Conservation (phyloP, 73 alveolate species). For the Stentor roeselii region DNA sequence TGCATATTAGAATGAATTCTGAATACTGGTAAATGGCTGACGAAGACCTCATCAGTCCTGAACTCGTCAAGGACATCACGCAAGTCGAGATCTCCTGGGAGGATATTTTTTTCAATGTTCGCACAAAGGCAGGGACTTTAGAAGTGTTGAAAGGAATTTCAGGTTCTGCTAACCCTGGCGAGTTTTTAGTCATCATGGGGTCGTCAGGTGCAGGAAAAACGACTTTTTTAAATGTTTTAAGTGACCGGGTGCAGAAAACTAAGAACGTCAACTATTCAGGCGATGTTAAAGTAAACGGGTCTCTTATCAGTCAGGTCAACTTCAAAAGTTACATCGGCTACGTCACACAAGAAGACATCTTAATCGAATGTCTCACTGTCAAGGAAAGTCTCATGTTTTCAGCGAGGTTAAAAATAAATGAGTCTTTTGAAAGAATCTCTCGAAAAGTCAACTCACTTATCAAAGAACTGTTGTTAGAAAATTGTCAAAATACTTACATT, state of each 20-base stretch:
- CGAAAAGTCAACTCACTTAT: slow-evolving; percentile 47
- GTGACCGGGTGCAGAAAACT: slow-evolving; percentile 9
- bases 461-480: slow-evolving; percentile 33
- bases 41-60: neutral
- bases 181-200: slow-evolving; percentile 35
- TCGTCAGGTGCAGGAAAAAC: slow-evolving; percentile 37
- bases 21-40: neutral
- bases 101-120: neutral
- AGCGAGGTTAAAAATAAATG: slow-evolving; percentile 51
- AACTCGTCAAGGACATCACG: neutral
- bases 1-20: neutral
- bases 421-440: slow-evolving; percentile 29
- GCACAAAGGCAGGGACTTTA: neutral
- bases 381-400: slow-evolving; percentile 56
- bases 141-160: slow-evolving; percentile 13
- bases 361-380: slow-evolving; percentile 56
- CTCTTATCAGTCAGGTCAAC: neutral
- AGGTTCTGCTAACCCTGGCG: slow-evolving; percentile 23
- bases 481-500: slow-evolving; percentile 45
- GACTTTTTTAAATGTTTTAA: slow-evolving; percentile 23
- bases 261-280: neutral
- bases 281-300: neutral
- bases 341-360: slow-evolving; percentile 50
- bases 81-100: neutral
- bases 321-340: slow-evolving; percentile 12